Conservation (phyloP, 441 rosid genomes). For the Erysimum cheiri region DNA sequence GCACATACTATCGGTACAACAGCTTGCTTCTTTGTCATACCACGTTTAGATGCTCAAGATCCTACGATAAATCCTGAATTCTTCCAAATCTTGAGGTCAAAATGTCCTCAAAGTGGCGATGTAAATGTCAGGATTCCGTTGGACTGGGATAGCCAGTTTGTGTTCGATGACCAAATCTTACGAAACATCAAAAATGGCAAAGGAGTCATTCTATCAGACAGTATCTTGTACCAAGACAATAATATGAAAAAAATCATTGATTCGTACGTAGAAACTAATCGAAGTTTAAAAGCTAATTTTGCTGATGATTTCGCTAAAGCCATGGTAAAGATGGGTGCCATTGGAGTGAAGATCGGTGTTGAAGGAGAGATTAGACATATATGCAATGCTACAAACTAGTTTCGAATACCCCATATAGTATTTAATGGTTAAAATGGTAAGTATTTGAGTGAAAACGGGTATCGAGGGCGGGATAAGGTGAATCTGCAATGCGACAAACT, state of each 20-base stretch:
- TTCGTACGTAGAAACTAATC: constrained; percentile 44
- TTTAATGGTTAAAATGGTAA: no score
- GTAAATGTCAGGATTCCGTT: constrained; percentile 55
- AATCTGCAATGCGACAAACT: no score
- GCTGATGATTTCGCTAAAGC: constrained; percentile 58
- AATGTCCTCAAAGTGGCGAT: constrained; percentile 58
- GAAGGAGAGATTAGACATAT: constrained; percentile 60
- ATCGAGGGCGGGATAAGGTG: no score
- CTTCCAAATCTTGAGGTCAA: constrained; percentile 49
- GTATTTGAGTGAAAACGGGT: no score
- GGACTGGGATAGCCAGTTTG: constrained; percentile 49
- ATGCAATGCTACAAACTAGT: constrained; percentile 52
- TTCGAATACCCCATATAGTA: neutral
- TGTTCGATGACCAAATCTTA: constrained; percentile 60
- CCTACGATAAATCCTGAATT: constrained; percentile 55
- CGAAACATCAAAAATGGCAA: constrained; percentile 57
- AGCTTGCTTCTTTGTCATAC: constrained; percentile 70
- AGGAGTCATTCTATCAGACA: constrained; percentile 69
- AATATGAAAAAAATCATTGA: constrained; percentile 49
- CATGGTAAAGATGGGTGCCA: constrained; percentile 66
- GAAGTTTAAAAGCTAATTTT: constrained; percentile 40
- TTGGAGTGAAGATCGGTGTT: constrained; percentile 50
- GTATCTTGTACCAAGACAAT: constrained; percentile 57
- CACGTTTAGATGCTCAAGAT: constrained; percentile 58
- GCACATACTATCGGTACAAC: constrained; percentile 73